Percentiles rank a stretch among this genome's conserved stretches.
These are phyloP conservation scores for Neckera pumila DNA, from an alignment of 225 moss, liverwort and hornwort genomes.

Conservation along the genomic window DNA sequence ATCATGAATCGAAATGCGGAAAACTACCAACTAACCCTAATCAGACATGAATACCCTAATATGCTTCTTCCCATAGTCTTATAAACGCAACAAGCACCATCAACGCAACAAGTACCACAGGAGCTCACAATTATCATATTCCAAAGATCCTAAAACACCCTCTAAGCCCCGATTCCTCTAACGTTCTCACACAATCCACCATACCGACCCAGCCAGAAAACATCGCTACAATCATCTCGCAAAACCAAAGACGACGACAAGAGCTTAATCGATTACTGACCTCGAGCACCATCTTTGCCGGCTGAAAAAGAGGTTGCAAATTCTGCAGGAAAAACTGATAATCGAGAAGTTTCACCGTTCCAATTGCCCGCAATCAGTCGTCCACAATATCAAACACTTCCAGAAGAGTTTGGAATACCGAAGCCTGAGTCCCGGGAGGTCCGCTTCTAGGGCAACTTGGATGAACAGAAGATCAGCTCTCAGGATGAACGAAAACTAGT, in stretches of 20 bases:
- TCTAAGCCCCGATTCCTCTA: neutral
- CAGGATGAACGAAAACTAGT: neutral
- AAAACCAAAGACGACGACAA: neutral
- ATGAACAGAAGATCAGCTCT: neutral
- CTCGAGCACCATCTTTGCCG: conserved; percentile 35
- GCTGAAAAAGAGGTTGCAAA: neutral
- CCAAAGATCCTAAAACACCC: neutral
- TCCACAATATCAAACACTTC: neutral
- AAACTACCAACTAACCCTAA: neutral
- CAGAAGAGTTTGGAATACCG: neutral
- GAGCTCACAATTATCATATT: neutral
- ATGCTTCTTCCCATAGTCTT: neutral
- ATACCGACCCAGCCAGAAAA: neutral
- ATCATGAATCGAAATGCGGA: neutral
- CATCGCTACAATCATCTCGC: neutral
- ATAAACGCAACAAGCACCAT: neutral
- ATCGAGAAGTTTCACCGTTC: neutral
- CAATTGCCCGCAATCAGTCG: neutral
- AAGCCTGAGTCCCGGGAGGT: neutral
- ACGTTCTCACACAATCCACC: neutral
- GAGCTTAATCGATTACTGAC: conserved; percentile 7
- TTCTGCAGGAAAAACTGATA: neutral
- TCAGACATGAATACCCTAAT: conserved; percentile 1
- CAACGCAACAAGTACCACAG: neutral
- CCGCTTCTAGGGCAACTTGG: conserved; percentile 2